Evolutionary conservation across 257 asterid species (phyloP).

Genomic region (Salvia miltiorrhiza): DNA sequence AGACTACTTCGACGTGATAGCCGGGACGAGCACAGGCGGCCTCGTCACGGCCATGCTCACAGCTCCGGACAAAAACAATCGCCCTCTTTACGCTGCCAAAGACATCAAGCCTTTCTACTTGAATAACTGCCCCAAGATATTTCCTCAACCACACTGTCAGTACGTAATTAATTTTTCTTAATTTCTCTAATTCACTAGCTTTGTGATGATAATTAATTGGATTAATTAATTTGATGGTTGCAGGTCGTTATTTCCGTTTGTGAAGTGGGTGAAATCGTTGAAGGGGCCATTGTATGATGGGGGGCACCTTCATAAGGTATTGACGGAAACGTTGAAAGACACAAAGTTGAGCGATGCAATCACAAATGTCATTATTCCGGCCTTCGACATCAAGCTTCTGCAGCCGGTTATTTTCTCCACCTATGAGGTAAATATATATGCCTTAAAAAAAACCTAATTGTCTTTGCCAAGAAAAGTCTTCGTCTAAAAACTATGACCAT

Average conservation of each 20-base stretch:
- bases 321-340: conserved; percentile 34
- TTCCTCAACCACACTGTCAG: conserved; percentile 53
- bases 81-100: conserved; percentile 56
- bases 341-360: conserved; percentile 41
- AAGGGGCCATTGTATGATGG: conserved; percentile 62
- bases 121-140: conserved; percentile 53
- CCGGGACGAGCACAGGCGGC: conserved; percentile 70
- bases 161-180: background rate
- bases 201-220: background rate
- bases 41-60: conserved; percentile 62
- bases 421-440: conserved; percentile 31
- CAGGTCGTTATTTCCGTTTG: conserved; percentile 18
- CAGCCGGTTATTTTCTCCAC: conserved; percentile 66
- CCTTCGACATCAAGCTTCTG: conserved; percentile 61
- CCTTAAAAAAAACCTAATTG: too few species aligned
- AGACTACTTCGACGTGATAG: conserved; percentile 54
- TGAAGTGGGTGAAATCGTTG: conserved; percentile 23
- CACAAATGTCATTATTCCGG: conserved; percentile 64
- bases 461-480: background rate
- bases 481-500: background rate
- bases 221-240: background rate
- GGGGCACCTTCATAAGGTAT: conserved; percentile 38
- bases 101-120: conserved; percentile 59
- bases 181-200: background rate
- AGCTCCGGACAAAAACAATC: conserved; percentile 45